These are phyloP conservation scores for Trypanosoma brucei DNA, from an alignment of 208 protist species.

Conservation along the genomic window DNA sequence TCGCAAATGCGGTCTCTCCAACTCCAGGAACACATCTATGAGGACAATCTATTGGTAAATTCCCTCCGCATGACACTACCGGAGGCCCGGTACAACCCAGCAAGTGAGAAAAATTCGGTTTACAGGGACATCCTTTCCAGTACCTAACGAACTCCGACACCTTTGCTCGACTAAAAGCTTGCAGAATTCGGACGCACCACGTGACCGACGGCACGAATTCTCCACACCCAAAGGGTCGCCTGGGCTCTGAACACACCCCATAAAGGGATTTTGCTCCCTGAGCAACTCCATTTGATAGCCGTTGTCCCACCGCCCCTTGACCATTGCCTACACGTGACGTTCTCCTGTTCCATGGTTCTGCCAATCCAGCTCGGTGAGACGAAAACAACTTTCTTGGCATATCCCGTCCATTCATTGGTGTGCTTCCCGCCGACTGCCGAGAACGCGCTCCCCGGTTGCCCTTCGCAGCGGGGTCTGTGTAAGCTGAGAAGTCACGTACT, in stretches of 20 bases:
- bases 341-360: no score
- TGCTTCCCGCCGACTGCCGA: not conserved
- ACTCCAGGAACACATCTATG: no score
- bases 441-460: not conserved
- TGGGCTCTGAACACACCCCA: no score
- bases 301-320: no score
- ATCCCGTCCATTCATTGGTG: not conserved
- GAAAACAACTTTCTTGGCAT: no score
- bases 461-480: not conserved
- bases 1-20: no score
- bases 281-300: no score
- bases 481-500: not conserved
- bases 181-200: conserved; percentile 16
- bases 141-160: conserved; percentile 5
- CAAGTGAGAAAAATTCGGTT: not conserved
- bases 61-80: not conserved
- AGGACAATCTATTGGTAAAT: no score
- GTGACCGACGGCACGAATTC: conserved; percentile 1
- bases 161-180: conserved; percentile 19
- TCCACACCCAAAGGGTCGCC: not conserved
- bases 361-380: no score
- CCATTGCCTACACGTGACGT: no score
- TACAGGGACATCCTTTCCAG: not conserved
- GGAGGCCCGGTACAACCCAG: not conserved
- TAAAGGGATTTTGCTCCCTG: no score